phyloP scores from a whole-genome alignment of 805 yeast species.

The Pichia cephalocereana region DNA sequence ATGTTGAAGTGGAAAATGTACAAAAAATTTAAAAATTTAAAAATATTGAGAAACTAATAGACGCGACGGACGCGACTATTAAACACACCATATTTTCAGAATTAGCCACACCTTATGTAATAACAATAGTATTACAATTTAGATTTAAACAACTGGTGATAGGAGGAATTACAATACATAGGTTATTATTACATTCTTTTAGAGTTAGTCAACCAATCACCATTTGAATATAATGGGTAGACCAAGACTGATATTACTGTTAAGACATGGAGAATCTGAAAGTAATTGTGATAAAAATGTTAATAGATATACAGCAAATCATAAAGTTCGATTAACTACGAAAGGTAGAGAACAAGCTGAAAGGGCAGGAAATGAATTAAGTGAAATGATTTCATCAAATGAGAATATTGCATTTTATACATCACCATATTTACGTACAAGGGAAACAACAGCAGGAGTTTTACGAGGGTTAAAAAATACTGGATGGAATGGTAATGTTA shows the following conservation, averaged over 20 bases:
- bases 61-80: too few species aligned
- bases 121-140: too few species aligned
- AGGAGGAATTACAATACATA: too few species aligned
- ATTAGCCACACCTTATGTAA: too few species aligned
- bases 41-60: too few species aligned
- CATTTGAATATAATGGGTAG: constrained; percentile 24
- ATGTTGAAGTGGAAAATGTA: too few species aligned
- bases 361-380: constrained; percentile 44
- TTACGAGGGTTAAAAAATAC: constrained; percentile 35
- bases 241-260: constrained; percentile 55
- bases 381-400: constrained; percentile 29
- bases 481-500: constrained; percentile 15
- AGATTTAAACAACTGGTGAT: too few species aligned
- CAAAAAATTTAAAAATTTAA: too few species aligned
- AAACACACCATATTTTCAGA: too few species aligned
- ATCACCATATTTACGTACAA: constrained; percentile 76
- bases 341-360: constrained; percentile 59
- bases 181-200: too few species aligned
- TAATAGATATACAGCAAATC: constrained; percentile 72
- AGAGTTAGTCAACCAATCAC: too few species aligned
- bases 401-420: constrained; percentile 69
- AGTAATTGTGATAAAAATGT: constrained; percentile 82
- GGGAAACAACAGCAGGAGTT: constrained; percentile 74
- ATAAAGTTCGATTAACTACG: constrained; percentile 62
- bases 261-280: constrained; percentile 90